Evolutionary conservation across 2,329 filamentous ascomycete species (phyloP).

Genomic region (Rachicladosporium sp.): DNA sequence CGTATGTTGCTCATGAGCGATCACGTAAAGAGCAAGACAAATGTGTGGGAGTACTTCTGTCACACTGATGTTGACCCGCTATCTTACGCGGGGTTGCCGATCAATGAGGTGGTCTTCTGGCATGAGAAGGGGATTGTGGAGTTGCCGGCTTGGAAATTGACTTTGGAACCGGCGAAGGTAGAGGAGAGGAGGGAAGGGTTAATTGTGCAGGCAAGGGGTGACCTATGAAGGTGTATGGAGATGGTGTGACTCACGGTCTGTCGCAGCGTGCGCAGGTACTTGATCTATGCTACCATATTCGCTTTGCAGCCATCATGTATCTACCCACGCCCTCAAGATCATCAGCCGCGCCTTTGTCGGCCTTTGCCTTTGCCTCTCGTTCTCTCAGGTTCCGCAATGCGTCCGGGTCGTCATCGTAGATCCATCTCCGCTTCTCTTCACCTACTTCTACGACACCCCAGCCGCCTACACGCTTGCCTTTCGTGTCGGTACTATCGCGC

Average conservation of each 20-base stretch:
- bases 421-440: slow-evolving; percentile 73
- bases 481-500: slow-evolving; percentile 45
- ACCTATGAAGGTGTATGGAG: no score
- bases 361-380: slow-evolving; percentile 44
- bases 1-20: slow-evolving; percentile 11
- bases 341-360: slow-evolving; percentile 41
- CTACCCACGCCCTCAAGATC: slow-evolving; percentile 54
- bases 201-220: no score
- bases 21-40: slow-evolving; percentile 1
- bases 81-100: slow-evolving; percentile 14
- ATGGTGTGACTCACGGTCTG: no score
- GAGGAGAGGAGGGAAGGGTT: no score
- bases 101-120: slow-evolving; percentile 21
- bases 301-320: slow-evolving; percentile 92
- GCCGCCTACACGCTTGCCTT: slow-evolving; percentile 65
- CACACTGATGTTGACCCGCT: slow-evolving; percentile 14
- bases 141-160: slow-evolving; percentile 17
- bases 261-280: no score
- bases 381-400: slow-evolving; percentile 50
- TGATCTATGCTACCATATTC: slow-evolving; percentile 62
- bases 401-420: slow-evolving; percentile 75
- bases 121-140: slow-evolving; percentile 12
- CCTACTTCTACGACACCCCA: slow-evolving; percentile 80
- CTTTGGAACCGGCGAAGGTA: slow-evolving; percentile 5
- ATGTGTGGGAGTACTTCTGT: slow-evolving; percentile 11